phyloP scores from a whole-genome alignment of 306 rosid genomes.

The Astragalus glycyphyllos region DNA sequence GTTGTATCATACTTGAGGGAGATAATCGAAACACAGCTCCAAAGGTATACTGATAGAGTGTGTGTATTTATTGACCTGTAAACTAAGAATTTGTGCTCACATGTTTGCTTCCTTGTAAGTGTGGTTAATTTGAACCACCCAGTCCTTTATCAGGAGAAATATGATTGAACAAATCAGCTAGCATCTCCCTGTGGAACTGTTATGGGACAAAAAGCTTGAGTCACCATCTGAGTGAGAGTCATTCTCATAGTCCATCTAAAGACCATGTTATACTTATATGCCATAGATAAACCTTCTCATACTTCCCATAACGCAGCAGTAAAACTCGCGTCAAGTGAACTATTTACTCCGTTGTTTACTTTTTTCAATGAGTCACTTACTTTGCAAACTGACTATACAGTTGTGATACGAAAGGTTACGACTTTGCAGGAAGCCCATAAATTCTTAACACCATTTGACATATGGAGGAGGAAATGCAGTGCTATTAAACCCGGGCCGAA shows the following conservation, averaged over 20 bases:
- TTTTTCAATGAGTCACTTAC: slow-evolving; percentile 19
- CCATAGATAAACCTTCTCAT: background rate
- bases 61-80: slow-evolving; percentile 24
- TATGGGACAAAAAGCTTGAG: background rate
- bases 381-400: background rate
- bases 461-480: slow-evolving; percentile 18
- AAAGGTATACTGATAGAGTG: slow-evolving; percentile 63
- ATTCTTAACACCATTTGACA: slow-evolving; percentile 8
- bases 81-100: background rate
- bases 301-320: slow-evolving; percentile 1
- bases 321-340: slow-evolving; percentile 19
- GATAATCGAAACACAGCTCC: slow-evolving; percentile 88
- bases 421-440: background rate
- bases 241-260: slow-evolving; percentile 25
- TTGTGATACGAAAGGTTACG: slow-evolving; percentile 10
- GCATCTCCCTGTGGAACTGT: background rate
- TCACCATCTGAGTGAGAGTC: slow-evolving; percentile 15
- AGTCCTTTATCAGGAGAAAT: slow-evolving; percentile 21
- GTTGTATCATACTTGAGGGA: slow-evolving; percentile 82
- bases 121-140: slow-evolving; percentile 14
- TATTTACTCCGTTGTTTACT: slow-evolving; percentile 10
- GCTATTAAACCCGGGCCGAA: too few species aligned
- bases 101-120: background rate
- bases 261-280: slow-evolving; percentile 19
- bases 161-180: slow-evolving; percentile 11